These are phyloP conservation scores for Clonostachys chloroleuca DNA, from an alignment of 2,329 filamentous ascomycete species.

Conservation along the genomic window DNA sequence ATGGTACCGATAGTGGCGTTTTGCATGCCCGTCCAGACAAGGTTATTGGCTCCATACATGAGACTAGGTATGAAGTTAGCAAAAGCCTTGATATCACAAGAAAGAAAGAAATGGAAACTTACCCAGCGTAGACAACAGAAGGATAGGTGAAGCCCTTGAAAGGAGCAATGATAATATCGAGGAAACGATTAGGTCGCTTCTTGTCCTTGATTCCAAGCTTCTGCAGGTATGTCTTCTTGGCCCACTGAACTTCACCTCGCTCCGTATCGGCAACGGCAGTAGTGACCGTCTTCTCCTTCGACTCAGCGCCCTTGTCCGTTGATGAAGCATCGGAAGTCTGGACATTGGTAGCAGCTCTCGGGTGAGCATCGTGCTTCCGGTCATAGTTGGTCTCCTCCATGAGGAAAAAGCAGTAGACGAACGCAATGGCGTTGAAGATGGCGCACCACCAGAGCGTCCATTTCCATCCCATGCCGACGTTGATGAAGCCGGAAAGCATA, in stretches of 20 bases:
- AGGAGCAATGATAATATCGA: slow-evolving; percentile 24
- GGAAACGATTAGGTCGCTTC: slow-evolving; percentile 26
- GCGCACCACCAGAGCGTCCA: slow-evolving; percentile 23
- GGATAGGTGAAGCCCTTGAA: slow-evolving; percentile 20
- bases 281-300: neutral
- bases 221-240: slow-evolving; percentile 26
- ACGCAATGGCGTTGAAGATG: slow-evolving; percentile 17
- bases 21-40: slow-evolving; percentile 21
- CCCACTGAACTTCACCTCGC: slow-evolving; percentile 19
- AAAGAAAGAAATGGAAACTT: slow-evolving; percentile 1
- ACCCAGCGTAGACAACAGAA: slow-evolving; percentile 30
- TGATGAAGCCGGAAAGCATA: slow-evolving; percentile 24
- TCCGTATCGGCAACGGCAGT: slow-evolving; percentile 10
- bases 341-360: neutral
- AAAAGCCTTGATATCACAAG: neutral
- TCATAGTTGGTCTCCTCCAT: slow-evolving; percentile 51
- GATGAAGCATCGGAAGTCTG: neutral
- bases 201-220: slow-evolving; percentile 24
- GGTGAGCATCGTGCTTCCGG: slow-evolving; percentile 4
- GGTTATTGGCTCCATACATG: slow-evolving; percentile 22
- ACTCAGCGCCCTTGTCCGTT: neutral
- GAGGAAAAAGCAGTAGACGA: slow-evolving; percentile 38
- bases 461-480: slow-evolving; percentile 18
- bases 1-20: slow-evolving; percentile 22
- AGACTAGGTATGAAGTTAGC: slow-evolving; percentile 5